Base-by-base conservation (phyloP, 2,329 filamentous ascomycete species). In the Paraconiothyrium brasiliense region DNA sequence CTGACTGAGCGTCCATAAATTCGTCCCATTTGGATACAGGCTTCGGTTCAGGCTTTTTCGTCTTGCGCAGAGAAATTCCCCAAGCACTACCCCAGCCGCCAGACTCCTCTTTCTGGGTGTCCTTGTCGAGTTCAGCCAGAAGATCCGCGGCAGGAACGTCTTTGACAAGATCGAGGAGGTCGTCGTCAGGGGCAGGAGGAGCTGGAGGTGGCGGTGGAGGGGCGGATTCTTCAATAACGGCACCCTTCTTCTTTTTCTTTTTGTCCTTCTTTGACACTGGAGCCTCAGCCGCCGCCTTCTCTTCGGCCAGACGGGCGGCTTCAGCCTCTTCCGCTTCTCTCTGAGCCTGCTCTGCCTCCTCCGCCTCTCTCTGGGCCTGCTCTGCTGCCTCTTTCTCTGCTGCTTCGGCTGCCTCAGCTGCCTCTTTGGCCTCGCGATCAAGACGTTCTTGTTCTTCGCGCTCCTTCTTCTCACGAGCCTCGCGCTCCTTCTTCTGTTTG, bases 31-130 rank as follows among this genome's bases (percentile, higher is more conserved):
- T 73, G 59, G 71, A 78, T 78, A 82, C 83, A 66, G 74, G 70
- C 68, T 81, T 82, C 63, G 71, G 79, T 78, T 82, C 83, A 66
- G 74, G 69, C 68, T 81, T 82, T 63, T 80, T 82, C 8, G 77
- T 78, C 61, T 79, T 80, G 67, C 80, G 81, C 57, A 81, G 71
- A 59, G 78, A 79, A 47, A 81, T 76, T 58, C 82, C 82, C 79
- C 80, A 83, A 58, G 80, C 79, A 54, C 77, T 81, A 48, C 79
- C 80, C 70, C 75, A 78, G 27, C 75, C 71, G 50, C 75, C 71
- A 32, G 73, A 57, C 39, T 70, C 69, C 41, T 68, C 66, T 56
- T 76, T 69, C 47, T 73, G 68, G 55, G 68, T 71, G 66, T 75
- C 70, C 56, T 79, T 73, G 46, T 77, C 79, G 20, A 79, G 67